Evolutionary conservation across 768 basidiomycete species (phyloP).

Genomic region (Tricholoma sp.): DNA sequence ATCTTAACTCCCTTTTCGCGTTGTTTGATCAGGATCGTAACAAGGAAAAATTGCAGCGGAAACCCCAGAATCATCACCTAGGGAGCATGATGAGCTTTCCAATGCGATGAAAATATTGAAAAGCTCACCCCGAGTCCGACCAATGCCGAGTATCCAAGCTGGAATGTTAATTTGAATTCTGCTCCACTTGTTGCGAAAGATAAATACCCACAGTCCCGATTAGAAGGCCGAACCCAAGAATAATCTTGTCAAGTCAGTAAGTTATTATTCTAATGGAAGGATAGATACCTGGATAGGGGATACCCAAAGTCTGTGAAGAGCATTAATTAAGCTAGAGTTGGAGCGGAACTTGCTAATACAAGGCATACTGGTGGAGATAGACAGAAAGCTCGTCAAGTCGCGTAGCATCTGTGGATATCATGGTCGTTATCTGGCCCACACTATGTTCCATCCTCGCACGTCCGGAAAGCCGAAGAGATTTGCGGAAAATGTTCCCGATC

Average conservation of each 20-base stretch:
- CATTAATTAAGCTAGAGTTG: not conserved
- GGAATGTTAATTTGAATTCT: not conserved
- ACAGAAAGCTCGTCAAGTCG: constrained; percentile 47
- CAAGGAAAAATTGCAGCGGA: constrained; percentile 42
- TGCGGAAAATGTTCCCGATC: constrained; percentile 52
- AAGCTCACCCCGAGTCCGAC: constrained; percentile 40
- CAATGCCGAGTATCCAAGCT: constrained; percentile 52
- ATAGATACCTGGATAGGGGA: constrained; percentile 49
- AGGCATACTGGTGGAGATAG: constrained; percentile 35
- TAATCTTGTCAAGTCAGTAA: constrained; percentile 26
- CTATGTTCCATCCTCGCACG: constrained; percentile 52
- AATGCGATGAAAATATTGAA: constrained; percentile 1
- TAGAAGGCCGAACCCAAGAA: constrained; percentile 54
- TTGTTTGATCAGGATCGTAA: constrained; percentile 37
- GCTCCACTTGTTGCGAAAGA: not conserved
- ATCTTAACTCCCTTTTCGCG: constrained; percentile 42
- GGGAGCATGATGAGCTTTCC: constrained; percentile 1
- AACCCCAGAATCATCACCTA: constrained; percentile 44
- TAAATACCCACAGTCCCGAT: constrained; percentile 38
- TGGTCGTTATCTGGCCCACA: constrained; percentile 64
- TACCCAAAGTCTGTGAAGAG: constrained; percentile 44
- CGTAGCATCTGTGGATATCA: constrained; percentile 61
- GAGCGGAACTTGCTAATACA: not conserved
- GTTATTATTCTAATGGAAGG: not conserved
- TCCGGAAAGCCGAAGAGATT: constrained; percentile 63